Conservation (phyloP, 1,284 basidiomycete species). For the Lignosus rhinocerotis region DNA sequence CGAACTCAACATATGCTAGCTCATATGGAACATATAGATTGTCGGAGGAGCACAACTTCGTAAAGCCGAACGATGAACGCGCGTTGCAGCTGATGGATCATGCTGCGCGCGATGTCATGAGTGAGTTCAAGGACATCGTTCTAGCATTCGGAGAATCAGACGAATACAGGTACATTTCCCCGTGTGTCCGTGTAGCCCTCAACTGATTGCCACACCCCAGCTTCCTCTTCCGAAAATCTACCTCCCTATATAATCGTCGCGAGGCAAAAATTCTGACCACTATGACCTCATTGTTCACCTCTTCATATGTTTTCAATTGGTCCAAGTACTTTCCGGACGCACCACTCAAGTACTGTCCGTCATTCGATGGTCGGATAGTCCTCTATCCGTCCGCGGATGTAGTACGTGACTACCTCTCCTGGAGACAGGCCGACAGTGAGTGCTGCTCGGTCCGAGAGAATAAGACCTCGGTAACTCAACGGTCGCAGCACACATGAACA, state of each 20-base stretch:
- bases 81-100: constrained; percentile 93
- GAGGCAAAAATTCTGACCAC: constrained; percentile 89
- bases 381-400: constrained; percentile 77
- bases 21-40: constrained; percentile 56
- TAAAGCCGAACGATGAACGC: constrained; percentile 89
- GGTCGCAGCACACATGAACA: constrained; percentile 90
- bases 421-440: constrained; percentile 95
- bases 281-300: constrained; percentile 90
- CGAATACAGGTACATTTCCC: constrained; percentile 79
- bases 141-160: constrained; percentile 96
- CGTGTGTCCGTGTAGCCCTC: not conserved
- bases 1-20: not conserved
- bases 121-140: constrained; percentile 79
- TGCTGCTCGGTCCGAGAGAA: constrained; percentile 19
- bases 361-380: constrained; percentile 90
- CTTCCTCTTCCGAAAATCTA: constrained; percentile 81
- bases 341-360: constrained; percentile 78
- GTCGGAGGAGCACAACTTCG: constrained; percentile 80
- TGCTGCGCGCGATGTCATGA: constrained; percentile 83
- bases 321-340: constrained; percentile 71
- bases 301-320: constrained; percentile 92
- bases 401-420: constrained; percentile 91
- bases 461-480: not conserved
- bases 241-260: constrained; percentile 82
- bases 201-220: constrained; percentile 40